Conservation (phyloP, 139 green algal species). For the Volvox africanus region DNA sequence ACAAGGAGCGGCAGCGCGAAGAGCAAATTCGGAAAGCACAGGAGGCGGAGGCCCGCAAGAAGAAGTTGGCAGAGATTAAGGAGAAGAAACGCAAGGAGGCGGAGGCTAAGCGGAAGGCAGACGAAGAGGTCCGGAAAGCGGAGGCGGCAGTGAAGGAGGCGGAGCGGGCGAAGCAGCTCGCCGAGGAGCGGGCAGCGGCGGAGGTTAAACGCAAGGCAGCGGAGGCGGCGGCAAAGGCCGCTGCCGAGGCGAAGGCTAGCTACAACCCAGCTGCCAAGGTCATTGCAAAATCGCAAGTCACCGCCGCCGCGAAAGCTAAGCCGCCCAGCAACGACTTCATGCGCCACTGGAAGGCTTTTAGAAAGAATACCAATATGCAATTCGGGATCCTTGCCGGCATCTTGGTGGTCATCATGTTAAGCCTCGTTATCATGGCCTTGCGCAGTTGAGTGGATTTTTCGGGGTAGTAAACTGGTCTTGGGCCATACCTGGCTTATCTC, state of each 20-base stretch:
- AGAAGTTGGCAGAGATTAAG: slow-evolving; percentile 36
- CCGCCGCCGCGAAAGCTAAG: slow-evolving; percentile 29
- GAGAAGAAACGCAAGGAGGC: slow-evolving; percentile 48
- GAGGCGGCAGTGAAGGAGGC: neutral
- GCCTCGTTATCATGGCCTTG: slow-evolving; percentile 12
- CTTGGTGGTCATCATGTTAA: slow-evolving; percentile 13
- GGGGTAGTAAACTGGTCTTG: neutral
- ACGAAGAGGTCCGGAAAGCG: slow-evolving; percentile 2
- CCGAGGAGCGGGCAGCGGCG: neutral
- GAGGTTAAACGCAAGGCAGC: slow-evolving; percentile 19
- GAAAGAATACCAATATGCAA: slow-evolving; percentile 33
- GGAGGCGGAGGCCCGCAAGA: slow-evolving; percentile 39
- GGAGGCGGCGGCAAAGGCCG: neutral
- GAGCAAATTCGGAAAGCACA: slow-evolving; percentile 38
- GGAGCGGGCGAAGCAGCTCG: neutral
- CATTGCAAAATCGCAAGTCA: slow-evolving; percentile 37
- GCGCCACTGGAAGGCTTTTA: slow-evolving; percentile 26
- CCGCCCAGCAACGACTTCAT: neutral
- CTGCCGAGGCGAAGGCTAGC: slow-evolving; percentile 13
- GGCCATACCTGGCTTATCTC: neutral
- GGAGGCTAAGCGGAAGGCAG: slow-evolving; percentile 27
- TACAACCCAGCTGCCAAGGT: slow-evolving; percentile 39
- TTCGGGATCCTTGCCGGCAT: slow-evolving; percentile 26
- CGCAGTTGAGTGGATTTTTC: slow-evolving; percentile 1
- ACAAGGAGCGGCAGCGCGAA: slow-evolving; percentile 41